Evolutionary conservation across 768 basidiomycete species (phyloP), one percentile per base, ranked within the genome.

Genomic region (Cytidiella melzeri): DNA sequence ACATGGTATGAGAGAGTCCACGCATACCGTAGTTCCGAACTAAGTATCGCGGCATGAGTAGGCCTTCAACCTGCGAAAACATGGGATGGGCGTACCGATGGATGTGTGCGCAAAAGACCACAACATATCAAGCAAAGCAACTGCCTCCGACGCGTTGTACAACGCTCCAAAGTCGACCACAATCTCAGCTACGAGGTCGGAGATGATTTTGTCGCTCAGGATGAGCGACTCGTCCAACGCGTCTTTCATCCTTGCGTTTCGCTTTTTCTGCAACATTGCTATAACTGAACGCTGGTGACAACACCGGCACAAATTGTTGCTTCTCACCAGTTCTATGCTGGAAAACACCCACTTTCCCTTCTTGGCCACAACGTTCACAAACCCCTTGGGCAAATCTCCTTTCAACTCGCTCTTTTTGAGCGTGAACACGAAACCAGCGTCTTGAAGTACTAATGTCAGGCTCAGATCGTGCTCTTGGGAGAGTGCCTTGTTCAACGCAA

Each of bases 71-170:
- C n/a, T n/a, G n/a, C n/a, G n/a, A n/a, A n/a, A n/a, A n/a, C n/a
- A n/a, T n/a, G n/a, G n/a, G n/a, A n/a, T n/a, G n/a, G n/a, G n/a
- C 85, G 59, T 61, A 92, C 92, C 74, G 43, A 88, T 90, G 3
- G 92, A 83, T 9, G 76, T 69, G 62, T 92, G 84, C 0, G 94
- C 84, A 62, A 93, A 95, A 4, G 89, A 82, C 79, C 87, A 87
- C 2, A 98, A 66, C 74, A 98, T 85, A 61, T 99, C 96, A 1
- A 95, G 67, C 48, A 92, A 69, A 0, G 93, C 91, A 18, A 96
- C 88, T 20, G 92, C 92, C 70, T 98, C 96, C 0, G 91, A 89
- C 5, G 87, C 87, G 51, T 88, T 87, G 69, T 95, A 95, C 21
- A 99, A 70, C 36, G 81, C 84, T 21, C 90, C 86, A 36, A 93